Conservation (phyloP, 116 monocot species). For the Phalaenopsis hybrid region DNA sequence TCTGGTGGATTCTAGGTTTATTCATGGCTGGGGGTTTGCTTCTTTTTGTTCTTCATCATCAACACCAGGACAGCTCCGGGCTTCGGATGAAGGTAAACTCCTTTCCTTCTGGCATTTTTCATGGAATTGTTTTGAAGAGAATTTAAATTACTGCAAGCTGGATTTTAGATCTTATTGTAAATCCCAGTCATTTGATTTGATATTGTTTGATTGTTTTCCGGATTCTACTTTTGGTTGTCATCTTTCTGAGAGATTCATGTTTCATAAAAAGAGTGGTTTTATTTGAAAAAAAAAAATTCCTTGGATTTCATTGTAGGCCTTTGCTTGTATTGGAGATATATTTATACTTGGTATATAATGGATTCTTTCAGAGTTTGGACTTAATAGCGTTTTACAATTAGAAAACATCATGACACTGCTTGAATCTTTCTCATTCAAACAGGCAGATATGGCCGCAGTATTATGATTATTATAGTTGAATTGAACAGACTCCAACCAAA, state of each 20-base stretch:
- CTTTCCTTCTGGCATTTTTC: neutral
- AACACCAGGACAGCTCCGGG: conserved; percentile 32
- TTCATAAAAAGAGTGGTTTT: neutral
- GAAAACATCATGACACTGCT: neutral
- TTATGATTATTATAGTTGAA: neutral
- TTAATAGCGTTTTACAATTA: neutral
- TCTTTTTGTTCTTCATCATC: conserved; percentile 61
- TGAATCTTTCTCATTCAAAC: neutral
- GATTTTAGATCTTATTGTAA: neutral
- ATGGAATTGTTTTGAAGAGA: neutral
- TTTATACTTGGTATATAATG: no score
- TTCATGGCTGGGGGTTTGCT: conserved; percentile 43
- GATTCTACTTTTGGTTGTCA: neutral
- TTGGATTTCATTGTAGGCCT: no score
- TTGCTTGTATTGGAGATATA: no score
- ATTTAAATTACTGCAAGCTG: neutral
- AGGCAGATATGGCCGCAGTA: neutral
- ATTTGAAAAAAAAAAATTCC: no score
- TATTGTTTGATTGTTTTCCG: neutral
- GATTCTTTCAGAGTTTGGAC: no score
- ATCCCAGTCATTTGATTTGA: neutral
- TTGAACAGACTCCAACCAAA: neutral
- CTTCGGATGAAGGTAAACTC: conserved; percentile 26
- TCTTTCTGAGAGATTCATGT: neutral
- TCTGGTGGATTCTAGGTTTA: conserved; percentile 55